Conservation (phyloP, 768 basidiomycete species). For the Suillus ampliporus region DNA sequence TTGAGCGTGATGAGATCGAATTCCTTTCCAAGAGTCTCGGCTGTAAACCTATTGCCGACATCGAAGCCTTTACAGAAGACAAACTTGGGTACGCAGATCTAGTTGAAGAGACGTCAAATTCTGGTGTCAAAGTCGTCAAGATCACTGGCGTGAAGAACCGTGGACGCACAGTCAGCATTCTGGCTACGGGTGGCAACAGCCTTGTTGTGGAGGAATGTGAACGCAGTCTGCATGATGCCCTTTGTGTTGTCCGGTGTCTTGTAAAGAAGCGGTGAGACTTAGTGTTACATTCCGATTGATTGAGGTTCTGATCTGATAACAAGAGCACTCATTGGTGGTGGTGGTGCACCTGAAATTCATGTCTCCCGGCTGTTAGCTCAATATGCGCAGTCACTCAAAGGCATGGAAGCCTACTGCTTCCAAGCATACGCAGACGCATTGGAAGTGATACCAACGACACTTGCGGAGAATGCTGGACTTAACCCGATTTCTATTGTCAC, state of each 20-base stretch:
- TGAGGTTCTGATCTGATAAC: constrained; percentile 14
- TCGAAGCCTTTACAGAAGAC: constrained; percentile 97
- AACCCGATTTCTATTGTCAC: constrained; percentile 99
- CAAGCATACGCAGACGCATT: constrained; percentile 97
- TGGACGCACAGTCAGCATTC: constrained; percentile 92
- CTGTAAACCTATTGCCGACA: constrained; percentile 95
- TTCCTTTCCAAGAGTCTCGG: constrained; percentile 95
- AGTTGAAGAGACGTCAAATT: constrained; percentile 84
- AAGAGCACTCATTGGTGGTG: constrained; percentile 92
- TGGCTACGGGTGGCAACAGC: constrained; percentile 92
- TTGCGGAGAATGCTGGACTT: constrained; percentile 97
- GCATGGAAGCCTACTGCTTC: constrained; percentile 99
- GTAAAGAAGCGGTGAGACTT: constrained; percentile 91
- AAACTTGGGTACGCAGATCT: constrained; percentile 97
- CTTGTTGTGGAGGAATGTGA: constrained; percentile 97
- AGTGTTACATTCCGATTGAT: neutral
- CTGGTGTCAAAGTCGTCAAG: constrained; percentile 89
- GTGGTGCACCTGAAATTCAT: constrained; percentile 98
- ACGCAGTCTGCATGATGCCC: constrained; percentile 95
- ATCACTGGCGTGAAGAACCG: constrained; percentile 95
- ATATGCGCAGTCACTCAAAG: constrained; percentile 90
- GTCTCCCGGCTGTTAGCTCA: constrained; percentile 91
- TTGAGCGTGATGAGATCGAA: constrained; percentile 98
- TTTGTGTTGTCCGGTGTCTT: constrained; percentile 98
- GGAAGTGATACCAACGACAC: constrained; percentile 95